A percentile compares a stretch with the other conserved stretches of the same genome.
Conservation (phyloP, 148 eudicot genomes). For the Dysphania ambrosioides region DNA sequence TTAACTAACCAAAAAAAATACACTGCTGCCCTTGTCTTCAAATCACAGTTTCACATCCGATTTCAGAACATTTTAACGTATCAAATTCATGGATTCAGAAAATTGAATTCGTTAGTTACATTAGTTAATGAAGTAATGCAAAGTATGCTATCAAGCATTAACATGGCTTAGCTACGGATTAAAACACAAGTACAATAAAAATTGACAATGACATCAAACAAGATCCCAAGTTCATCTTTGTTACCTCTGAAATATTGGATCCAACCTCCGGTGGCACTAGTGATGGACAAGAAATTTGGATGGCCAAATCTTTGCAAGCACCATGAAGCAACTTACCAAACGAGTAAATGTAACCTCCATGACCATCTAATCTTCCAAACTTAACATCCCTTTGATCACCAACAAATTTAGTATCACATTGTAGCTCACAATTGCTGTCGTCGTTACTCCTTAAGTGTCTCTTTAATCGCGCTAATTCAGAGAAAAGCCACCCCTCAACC, state of each 20-base stretch:
- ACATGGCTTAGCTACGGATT: no score
- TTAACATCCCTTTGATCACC: background rate
- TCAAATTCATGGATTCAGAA: no score
- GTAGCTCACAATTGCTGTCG: background rate
- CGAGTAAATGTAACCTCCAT: constrained; percentile 21
- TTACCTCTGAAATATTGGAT: constrained; percentile 25
- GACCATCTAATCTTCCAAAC: constrained; percentile 20
- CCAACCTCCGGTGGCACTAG: constrained; percentile 24
- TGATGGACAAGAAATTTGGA: constrained; percentile 28
- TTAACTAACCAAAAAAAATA: no score
- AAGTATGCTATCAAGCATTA: no score
- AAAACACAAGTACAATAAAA: background rate
- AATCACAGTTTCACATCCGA: no score
- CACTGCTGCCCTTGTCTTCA: no score
- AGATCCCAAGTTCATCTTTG: background rate
- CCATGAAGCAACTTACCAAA: constrained; percentile 10
- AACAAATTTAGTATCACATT: background rate
- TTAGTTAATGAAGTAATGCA: no score
- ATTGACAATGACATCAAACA: background rate
- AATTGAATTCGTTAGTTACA: no score
- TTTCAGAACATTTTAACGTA: no score
- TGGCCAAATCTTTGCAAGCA: constrained; percentile 6
- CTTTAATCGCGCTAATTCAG: constrained; percentile 21
- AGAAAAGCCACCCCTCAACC: constrained; percentile 26
- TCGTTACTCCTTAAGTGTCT: constrained; percentile 13